Conservation (phyloP, 495 filamentous ascomycete genomes). For the Stereocaulon alpinum region DNA sequence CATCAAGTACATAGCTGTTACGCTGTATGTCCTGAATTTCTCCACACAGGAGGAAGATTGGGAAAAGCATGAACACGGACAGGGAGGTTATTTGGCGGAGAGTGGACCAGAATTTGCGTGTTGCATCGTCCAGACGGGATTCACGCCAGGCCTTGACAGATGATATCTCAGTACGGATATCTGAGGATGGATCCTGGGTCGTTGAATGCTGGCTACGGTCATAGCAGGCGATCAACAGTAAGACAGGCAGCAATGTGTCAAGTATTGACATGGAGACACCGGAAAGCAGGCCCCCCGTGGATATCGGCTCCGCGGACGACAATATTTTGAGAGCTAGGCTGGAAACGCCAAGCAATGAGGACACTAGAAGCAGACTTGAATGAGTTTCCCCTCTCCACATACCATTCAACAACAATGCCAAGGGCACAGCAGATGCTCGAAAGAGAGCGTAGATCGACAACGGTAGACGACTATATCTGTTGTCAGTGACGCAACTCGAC, state of each 20-base stretch:
- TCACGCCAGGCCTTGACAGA: not conserved
- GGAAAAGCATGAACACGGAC: not conserved
- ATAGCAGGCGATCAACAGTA: not conserved
- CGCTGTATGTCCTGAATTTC: slow-evolving; percentile 3
- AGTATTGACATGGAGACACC: slow-evolving; percentile 1
- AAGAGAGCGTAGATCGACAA: slow-evolving; percentile 10
- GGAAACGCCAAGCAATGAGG: not conserved
- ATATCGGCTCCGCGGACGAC: not conserved
- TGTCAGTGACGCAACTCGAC: not conserved
- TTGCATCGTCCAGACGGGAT: not conserved
- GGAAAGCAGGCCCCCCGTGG: not conserved
- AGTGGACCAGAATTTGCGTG: slow-evolving; percentile 4
- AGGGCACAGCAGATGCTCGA: slow-evolving; percentile 9
- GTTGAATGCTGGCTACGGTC: not conserved
- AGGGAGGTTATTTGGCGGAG: slow-evolving; percentile 9
- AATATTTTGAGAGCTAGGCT: not conserved
- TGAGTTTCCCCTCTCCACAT: slow-evolving; percentile 3
- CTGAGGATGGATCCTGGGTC: not conserved
- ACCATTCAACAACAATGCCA: slow-evolving; percentile 7
- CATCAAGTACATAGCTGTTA: slow-evolving; percentile 16
- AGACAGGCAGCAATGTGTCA: slow-evolving; percentile 10
- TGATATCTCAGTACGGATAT: not conserved
- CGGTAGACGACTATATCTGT: slow-evolving; percentile 5
- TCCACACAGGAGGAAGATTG: slow-evolving; percentile 4
- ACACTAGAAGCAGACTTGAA: slow-evolving; percentile 1